Base-by-base conservation (phyloP, 164 flowering plant genomes). In the Pachysandra terminalis region DNA sequence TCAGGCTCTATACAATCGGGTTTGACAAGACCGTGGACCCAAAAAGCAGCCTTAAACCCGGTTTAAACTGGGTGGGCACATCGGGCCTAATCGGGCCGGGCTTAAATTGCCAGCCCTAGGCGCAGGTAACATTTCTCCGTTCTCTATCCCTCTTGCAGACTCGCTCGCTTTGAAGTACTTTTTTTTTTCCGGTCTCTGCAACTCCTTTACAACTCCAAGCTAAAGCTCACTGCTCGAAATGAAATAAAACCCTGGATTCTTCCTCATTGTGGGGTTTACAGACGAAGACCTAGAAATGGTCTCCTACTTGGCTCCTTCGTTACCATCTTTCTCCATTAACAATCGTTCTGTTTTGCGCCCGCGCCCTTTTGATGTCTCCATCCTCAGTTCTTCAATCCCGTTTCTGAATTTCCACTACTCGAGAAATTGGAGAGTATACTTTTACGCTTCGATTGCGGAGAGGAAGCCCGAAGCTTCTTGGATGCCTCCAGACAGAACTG, bases 381-480 rank as follows among this genome's bases (percentile, higher is more conserved):
- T 40, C 64, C 21, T 70, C 64, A 23, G 21, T 28, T 64, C 63
- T 60, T 59, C 78, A 9, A 64, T 63, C 19, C 72, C 61, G 28
- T 23, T 70, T 26, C 7, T 49, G 10, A 66, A 48, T 57, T 62
- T 72, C 35, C 41, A 52, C 19, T 45, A 52, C 51, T 61, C 68
- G 25, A 65, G 49, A 59, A 55, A 27, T 56, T 68, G 70, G 59
- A 54, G 25, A 45, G 15, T 49, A 21, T 16, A 28, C 64, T 65
- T 68, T n/a, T 59, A 22, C 23, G 75, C 81, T 27, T 79, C 82
- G 3, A 53, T 75, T 57, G 24, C 72, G 15, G 69, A 63, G 48
- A 66, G 65, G 45, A 66, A 26, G 65, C 68, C 73, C 41, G 75
- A 69, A 27, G 56, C 77, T 61, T 80, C 85, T 22, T 83, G 85